A percentile compares a stretch with the other conserved stretches of the same genome.
phyloP scores from a whole-genome alignment of 495 filamentous ascomycete species.

The Aspergillus asperescens region DNA sequence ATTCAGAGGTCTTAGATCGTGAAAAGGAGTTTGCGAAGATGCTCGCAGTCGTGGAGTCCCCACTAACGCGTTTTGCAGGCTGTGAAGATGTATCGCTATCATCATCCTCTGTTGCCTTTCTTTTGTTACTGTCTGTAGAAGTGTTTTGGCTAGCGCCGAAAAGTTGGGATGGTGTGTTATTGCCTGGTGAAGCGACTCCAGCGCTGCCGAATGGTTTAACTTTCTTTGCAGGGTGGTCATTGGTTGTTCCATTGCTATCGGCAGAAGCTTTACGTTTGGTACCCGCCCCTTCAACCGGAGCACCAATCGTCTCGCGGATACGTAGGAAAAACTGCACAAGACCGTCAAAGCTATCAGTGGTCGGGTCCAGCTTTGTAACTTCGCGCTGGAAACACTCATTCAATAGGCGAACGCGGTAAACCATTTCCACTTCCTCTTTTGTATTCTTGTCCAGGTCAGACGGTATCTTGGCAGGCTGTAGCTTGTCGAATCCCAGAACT shows the following conservation, averaged over 20 bases:
- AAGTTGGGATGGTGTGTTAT: slow-evolving; percentile 8
- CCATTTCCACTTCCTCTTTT: slow-evolving; percentile 18
- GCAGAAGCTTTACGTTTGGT: slow-evolving; percentile 21
- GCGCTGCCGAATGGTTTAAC: slow-evolving; percentile 16
- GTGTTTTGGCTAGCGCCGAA: slow-evolving; percentile 11
- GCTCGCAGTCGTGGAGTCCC: slow-evolving; percentile 33
- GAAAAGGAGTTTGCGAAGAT: slow-evolving; percentile 44
- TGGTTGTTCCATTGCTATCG: not conserved
- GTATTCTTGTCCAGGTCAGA: slow-evolving; percentile 14
- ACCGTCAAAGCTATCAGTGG: slow-evolving; percentile 27
- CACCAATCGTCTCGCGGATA: slow-evolving; percentile 31
- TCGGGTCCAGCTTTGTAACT: slow-evolving; percentile 26
- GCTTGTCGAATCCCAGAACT: slow-evolving; percentile 9
- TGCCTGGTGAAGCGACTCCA: slow-evolving; percentile 3
- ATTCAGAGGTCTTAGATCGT: slow-evolving; percentile 22
- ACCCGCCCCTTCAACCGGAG: slow-evolving; percentile 20
- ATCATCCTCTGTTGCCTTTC: slow-evolving; percentile 18
- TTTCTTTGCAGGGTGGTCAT: slow-evolving; percentile 17
- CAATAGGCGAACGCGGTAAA: slow-evolving; percentile 27
- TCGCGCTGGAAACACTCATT: slow-evolving; percentile 32
- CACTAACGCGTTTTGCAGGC: slow-evolving; percentile 20
- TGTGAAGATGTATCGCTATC: slow-evolving; percentile 6
- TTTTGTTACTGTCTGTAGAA: slow-evolving; percentile 13
- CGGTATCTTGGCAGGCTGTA: slow-evolving; percentile 19
- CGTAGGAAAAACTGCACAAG: slow-evolving; percentile 33